These are phyloP conservation scores for Vigna mungo DNA, from an alignment of 306 rosid genomes.

Conservation along the genomic window DNA sequence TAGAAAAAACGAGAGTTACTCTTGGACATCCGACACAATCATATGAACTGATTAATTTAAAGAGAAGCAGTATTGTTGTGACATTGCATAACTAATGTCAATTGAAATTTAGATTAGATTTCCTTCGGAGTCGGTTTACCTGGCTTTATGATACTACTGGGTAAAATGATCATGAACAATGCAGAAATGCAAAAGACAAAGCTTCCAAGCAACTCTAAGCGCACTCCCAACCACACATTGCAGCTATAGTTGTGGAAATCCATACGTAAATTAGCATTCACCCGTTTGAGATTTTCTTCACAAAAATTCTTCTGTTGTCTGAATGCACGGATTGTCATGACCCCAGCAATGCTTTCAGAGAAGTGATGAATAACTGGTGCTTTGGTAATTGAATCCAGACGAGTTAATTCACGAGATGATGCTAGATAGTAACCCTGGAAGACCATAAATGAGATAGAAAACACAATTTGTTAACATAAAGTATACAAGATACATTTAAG, in stretches of 20 bases:
- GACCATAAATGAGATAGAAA: neutral
- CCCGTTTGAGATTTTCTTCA: slow-evolving; percentile 63
- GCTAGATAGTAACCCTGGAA: slow-evolving; percentile 71
- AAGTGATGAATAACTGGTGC: slow-evolving; percentile 87
- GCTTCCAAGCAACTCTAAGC: slow-evolving; percentile 76
- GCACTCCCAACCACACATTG: slow-evolving; percentile 82
- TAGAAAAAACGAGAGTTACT: neutral
- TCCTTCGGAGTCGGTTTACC: slow-evolving; percentile 50
- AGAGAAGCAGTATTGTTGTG: no score
- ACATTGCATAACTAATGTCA: no score
- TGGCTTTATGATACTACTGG: slow-evolving; percentile 71
- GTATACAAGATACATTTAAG: neutral
- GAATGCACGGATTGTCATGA: slow-evolving; percentile 80
- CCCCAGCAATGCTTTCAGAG: slow-evolving; percentile 84
- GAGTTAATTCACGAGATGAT: slow-evolving; percentile 82
- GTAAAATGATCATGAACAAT: slow-evolving; percentile 76
- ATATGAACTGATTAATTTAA: no score
- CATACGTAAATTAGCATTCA: slow-evolving; percentile 73
- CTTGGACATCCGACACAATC: no score
- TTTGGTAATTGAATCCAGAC: slow-evolving; percentile 77
- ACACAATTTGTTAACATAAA: slow-evolving; percentile 8
- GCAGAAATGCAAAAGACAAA: slow-evolving; percentile 67
- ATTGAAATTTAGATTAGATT: neutral
- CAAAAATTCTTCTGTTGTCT: slow-evolving; percentile 55
- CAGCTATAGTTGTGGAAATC: slow-evolving; percentile 58